Conservation (phyloP, 2,329 filamentous ascomycete genomes). For the Alternaria panax region DNA sequence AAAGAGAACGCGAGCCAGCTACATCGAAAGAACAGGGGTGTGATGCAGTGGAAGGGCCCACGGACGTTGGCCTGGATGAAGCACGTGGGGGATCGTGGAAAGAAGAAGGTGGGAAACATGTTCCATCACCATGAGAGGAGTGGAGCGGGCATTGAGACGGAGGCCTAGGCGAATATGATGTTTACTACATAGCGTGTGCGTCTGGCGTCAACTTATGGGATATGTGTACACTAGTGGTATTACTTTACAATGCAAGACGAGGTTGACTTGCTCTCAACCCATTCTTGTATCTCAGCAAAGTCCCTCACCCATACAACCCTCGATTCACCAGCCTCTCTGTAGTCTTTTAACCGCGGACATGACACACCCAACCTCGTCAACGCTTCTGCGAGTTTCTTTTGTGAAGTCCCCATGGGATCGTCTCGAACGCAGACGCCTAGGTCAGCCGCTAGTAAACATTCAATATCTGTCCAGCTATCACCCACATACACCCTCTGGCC, state of each 20-base stretch:
- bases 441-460: constrained; percentile 54
- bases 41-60: constrained; percentile 76
- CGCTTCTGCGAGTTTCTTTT: constrained; percentile 45
- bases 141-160: constrained; percentile 70
- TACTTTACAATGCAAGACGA: not conserved
- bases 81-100: constrained; percentile 63
- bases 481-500: constrained; percentile 53
- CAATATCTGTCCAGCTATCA: constrained; percentile 58
- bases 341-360: constrained; percentile 31
- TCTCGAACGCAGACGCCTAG: constrained; percentile 57
- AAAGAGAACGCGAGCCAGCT: constrained; percentile 39
- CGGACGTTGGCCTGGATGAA: constrained; percentile 65
- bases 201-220: constrained; percentile 4
- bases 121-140: constrained; percentile 65
- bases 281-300: constrained; percentile 18
- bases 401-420: constrained; percentile 43
- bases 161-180: constrained; percentile 62
- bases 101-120: constrained; percentile 52
- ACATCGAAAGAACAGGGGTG: constrained; percentile 65
- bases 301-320: constrained; percentile 38
- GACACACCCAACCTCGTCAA: constrained; percentile 42
- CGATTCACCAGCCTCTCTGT: constrained; percentile 15
- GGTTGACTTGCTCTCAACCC: constrained; percentile 2
- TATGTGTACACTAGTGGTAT: not conserved
- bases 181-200: constrained; percentile 10